Conservation (phyloP, 257 asterid species). For the Ballota nigra region DNA sequence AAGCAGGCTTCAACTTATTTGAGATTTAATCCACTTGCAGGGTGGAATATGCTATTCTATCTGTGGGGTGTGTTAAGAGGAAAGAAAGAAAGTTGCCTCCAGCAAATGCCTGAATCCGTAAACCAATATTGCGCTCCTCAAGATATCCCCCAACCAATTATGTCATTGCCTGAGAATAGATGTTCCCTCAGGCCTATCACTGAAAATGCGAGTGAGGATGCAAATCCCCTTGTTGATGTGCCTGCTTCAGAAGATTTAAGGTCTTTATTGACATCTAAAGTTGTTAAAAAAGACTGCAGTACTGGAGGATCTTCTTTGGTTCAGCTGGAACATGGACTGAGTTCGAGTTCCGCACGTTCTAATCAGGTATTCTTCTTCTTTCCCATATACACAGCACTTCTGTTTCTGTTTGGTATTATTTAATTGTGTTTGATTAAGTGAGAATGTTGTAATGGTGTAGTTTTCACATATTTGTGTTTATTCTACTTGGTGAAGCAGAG, state of each 20-base stretch:
- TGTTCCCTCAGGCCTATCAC: conserved; percentile 48
- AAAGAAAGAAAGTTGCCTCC: conserved; percentile 48
- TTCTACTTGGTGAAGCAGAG: neutral
- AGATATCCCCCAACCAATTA: conserved; percentile 48
- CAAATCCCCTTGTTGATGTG: conserved; percentile 27
- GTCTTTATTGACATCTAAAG: conserved; percentile 29
- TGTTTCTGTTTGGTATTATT: conserved; percentile 1
- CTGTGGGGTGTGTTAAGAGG: conserved; percentile 92
- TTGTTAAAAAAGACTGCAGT: conserved; percentile 36
- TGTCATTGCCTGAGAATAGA: conserved; percentile 53
- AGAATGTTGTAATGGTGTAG: conserved; percentile 1
- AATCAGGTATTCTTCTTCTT: conserved; percentile 35
- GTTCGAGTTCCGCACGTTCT: conserved; percentile 39
- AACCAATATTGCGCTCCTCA: conserved; percentile 37
- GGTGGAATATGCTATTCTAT: conserved; percentile 82
- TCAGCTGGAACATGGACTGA: conserved; percentile 26
- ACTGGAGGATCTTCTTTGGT: conserved; percentile 34
- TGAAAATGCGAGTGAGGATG: conserved; percentile 31
- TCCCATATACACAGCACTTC: neutral
- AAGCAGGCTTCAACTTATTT: conserved; percentile 10
- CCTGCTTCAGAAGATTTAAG: conserved; percentile 43
- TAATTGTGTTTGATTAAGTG: conserved; percentile 2
- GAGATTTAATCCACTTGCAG: conserved; percentile 38
- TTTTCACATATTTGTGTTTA: neutral
- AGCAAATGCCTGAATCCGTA: conserved; percentile 35